A percentile compares a stretch with the other conserved stretches of the same genome.
These are phyloP conservation scores for bread wheat (Triticum aestivum) DNA, from an alignment of 176 grass and related monocot genomes.

Conservation along the genomic window DNA sequence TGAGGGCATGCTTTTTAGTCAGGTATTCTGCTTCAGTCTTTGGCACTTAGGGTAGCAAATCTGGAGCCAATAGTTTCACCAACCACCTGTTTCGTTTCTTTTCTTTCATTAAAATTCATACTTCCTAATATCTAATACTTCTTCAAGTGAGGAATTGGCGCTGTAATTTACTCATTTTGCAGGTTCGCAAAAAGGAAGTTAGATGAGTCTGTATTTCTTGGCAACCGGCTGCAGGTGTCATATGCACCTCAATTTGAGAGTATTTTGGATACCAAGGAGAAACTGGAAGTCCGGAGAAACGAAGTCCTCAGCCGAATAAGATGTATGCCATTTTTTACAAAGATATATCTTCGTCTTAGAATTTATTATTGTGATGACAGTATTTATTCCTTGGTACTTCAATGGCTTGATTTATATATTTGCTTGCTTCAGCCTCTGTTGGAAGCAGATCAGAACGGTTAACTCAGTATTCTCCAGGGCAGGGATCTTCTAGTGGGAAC, in stretches of 20 bases:
- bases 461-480: slow-evolving; percentile 40
- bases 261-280: slow-evolving; percentile 71
- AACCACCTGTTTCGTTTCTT: not conserved
- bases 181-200: slow-evolving; percentile 94
- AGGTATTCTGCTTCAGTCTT: not conserved
- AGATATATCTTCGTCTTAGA: not conserved
- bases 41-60: slow-evolving; percentile 6
- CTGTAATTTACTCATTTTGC: slow-evolving; percentile 13
- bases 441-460: slow-evolving; percentile 45
- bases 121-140: not conserved
- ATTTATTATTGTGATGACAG: slow-evolving; percentile 23
- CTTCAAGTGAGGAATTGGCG: slow-evolving; percentile 2
- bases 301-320: slow-evolving; percentile 72
- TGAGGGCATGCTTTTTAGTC: not conserved
- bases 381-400: slow-evolving; percentile 14
- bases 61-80: not conserved
- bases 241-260: slow-evolving; percentile 81
- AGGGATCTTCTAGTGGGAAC: slow-evolving; percentile 35
- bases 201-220: slow-evolving; percentile 80
- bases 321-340: slow-evolving; percentile 33
- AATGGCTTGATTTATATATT: not conserved
- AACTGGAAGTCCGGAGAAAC: slow-evolving; percentile 68
- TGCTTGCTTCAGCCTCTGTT: slow-evolving; percentile 38
- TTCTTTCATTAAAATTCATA: not conserved
- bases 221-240: slow-evolving; percentile 71